A percentile compares a stretch with the other conserved stretches of the same genome.
Conservation (phyloP, 352 stramenopile species). For the Globisporangium recalcitrans region DNA sequence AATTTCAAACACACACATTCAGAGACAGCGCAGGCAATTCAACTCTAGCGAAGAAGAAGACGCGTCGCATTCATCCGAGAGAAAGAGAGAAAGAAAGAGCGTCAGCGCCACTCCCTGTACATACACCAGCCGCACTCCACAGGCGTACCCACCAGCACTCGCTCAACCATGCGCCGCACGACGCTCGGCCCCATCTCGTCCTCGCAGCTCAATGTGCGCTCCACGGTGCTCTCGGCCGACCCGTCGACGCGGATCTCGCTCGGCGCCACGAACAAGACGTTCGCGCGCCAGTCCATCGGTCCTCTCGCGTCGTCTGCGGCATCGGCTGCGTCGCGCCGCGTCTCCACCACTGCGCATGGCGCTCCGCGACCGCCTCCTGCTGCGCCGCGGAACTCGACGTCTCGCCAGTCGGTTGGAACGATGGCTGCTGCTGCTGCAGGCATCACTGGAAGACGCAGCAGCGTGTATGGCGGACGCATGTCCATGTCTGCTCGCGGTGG, state of each 20-base stretch:
- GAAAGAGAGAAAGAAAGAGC: neutral
- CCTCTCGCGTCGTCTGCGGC: conserved; percentile 19
- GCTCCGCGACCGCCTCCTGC: conserved; percentile 13
- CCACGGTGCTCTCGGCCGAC: conserved; percentile 28
- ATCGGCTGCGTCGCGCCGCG: conserved; percentile 33
- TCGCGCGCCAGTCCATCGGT: conserved; percentile 64
- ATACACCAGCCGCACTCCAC: neutral
- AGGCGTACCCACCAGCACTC: neutral
- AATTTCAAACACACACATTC: neutral
- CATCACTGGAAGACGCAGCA: conserved; percentile 42
- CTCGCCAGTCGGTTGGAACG: conserved; percentile 43
- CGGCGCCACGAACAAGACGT: conserved; percentile 31
- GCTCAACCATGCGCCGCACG: conserved; percentile 63
- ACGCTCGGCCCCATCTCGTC: conserved; percentile 81
- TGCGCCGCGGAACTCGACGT: conserved; percentile 37
- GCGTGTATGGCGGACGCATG: conserved; percentile 52
- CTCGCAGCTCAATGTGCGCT: conserved; percentile 75
- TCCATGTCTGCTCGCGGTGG: conserved; percentile 40
- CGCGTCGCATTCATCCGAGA: neutral
- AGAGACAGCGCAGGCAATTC: neutral
- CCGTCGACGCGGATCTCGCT: conserved; percentile 50
- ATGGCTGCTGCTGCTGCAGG: conserved; percentile 6
- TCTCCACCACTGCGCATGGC: conserved; percentile 33
- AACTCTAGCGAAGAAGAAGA: neutral
- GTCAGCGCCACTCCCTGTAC: neutral